Base-by-base conservation (phyloP, 768 basidiomycete species). In the Rhodotorula taiwanensis region DNA sequence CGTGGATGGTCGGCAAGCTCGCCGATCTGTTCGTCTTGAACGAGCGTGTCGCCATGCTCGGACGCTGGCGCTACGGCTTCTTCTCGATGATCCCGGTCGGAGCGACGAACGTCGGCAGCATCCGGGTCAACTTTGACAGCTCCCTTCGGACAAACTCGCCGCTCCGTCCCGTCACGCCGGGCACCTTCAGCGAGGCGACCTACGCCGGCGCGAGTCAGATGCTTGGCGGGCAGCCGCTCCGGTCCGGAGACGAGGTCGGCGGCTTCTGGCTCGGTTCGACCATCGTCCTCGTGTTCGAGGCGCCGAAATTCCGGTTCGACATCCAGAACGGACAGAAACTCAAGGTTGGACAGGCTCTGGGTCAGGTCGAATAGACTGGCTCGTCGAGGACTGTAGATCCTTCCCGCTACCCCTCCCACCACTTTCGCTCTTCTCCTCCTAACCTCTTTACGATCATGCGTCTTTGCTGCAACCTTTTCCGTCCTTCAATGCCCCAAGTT, bases 11-110 rank as follows among this genome's bases (percentile, higher is more conserved):
- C 15, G 88, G 88, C 74, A 84, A 92, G 15, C 79, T 95, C 14
- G 83, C 88, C 74, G 90, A 95, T 74, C 77, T 98, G 23, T 99
- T 99, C 69, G 92, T 99, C 14, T 81, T 99, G n/a, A 98, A 99
- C 74, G 95, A 99, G 78, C 85, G 95, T 28, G 94, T 98, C 14
- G 91, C 93, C 3, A 80, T 99, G 27, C 83, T 98, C 34, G 95
- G 95, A 10, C 79, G 89, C 58, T 98, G 95, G 95, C 84, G 84
- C 73, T 79, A 95, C 71, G 95, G 95, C 2, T 97, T 97, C 80
- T 99, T 95, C 76, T 80, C 86, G 31, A 97, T 97, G 91, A 84
- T 95, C 0, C 95, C 95, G 15, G 94, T 99, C 33, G 95, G 95
- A 5, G 95, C 95, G 4, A 98, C 94, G 16, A 98, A 99, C 75